phyloP scores from a whole-genome alignment of 2,329 filamentous ascomycete species.

The Claviceps citrina region DNA sequence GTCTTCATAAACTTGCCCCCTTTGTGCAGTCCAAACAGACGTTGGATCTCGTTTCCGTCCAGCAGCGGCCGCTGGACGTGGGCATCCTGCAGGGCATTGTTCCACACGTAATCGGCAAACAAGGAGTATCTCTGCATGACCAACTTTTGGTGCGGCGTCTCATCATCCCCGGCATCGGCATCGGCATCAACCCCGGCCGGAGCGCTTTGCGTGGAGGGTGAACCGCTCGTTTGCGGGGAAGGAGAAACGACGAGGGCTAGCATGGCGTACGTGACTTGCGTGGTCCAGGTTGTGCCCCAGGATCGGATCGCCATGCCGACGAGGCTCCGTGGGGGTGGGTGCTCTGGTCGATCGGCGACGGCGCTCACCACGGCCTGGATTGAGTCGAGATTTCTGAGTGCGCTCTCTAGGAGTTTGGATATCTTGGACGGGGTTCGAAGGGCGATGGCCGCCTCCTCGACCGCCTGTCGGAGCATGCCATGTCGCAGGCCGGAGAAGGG shows the following conservation, averaged over 20 bases:
- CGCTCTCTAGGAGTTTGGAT: slow-evolving; percentile 4
- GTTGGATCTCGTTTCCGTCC: slow-evolving; percentile 7
- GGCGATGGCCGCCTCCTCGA: slow-evolving; percentile 6
- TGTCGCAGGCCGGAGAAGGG: slow-evolving; percentile 7
- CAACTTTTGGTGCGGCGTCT: not conserved
- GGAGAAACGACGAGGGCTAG: slow-evolving; percentile 1
- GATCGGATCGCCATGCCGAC: slow-evolving; percentile 9
- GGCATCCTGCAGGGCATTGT: slow-evolving; percentile 4
- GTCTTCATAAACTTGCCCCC: slow-evolving; percentile 7
- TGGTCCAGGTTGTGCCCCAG: slow-evolving; percentile 8
- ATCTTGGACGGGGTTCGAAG: slow-evolving; percentile 6
- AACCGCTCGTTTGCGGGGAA: no score
- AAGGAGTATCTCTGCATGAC: not conserved
- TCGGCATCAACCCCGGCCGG: no score
- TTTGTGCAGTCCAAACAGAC: slow-evolving; percentile 4
- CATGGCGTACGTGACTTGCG: slow-evolving; percentile 8
- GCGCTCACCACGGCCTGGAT: slow-evolving; percentile 1
- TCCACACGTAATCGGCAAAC: slow-evolving; percentile 6
- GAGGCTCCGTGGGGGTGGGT: slow-evolving; percentile 2
- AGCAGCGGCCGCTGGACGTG: slow-evolving; percentile 5
- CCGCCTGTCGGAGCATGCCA: slow-evolving; percentile 1
- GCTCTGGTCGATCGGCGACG: not conserved
- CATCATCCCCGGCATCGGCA: not conserved
- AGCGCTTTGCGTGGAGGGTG: no score
- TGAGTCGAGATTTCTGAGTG: slow-evolving; percentile 7